A percentile compares a stretch with the other conserved stretches of the same genome.
Evolutionary conservation across 768 basidiomycete genomes (phyloP).

Genomic region (Fomitopsis pulvina): DNA sequence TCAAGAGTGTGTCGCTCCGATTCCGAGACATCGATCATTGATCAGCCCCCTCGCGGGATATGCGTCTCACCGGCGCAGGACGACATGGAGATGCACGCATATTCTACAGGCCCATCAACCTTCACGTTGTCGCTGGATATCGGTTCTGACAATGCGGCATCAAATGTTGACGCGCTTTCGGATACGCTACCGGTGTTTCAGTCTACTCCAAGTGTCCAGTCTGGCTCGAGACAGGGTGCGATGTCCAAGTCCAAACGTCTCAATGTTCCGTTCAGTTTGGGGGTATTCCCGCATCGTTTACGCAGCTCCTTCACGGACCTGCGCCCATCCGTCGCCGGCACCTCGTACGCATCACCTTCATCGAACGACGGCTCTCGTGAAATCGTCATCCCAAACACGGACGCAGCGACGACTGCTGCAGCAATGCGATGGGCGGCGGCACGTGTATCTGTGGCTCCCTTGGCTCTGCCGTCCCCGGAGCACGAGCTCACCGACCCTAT

Average conservation of each 20-base stretch:
- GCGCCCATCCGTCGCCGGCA: slow-evolving; percentile 28
- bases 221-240: too few relatives aligned
- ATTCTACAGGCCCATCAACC: not conserved
- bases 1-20: not conserved
- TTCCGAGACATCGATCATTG: not conserved
- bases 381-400: slow-evolving; percentile 30
- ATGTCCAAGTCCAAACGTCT: slow-evolving; percentile 2
- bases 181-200: not conserved
- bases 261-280: slow-evolving; percentile 15
- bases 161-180: not conserved
- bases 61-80: not conserved
- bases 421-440: slow-evolving; percentile 85
- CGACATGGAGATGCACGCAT: not conserved
- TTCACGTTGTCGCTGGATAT: not conserved
- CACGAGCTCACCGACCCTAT: slow-evolving; percentile 89
- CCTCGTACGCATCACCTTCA: slow-evolving; percentile 3
- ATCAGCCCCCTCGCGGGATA: not conserved
- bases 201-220: not conserved
- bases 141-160: not conserved
- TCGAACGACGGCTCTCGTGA: slow-evolving; percentile 1
- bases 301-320: slow-evolving; percentile 42
- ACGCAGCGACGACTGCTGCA: slow-evolving; percentile 64
- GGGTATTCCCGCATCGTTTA: slow-evolving; percentile 30
- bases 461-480: slow-evolving; percentile 86
- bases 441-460: slow-evolving; percentile 75